A percentile compares a stretch with the other conserved stretches of the same genome.
phyloP scores from a whole-genome alignment of 495 filamentous ascomycete species.

The Penicillium paxilli region DNA sequence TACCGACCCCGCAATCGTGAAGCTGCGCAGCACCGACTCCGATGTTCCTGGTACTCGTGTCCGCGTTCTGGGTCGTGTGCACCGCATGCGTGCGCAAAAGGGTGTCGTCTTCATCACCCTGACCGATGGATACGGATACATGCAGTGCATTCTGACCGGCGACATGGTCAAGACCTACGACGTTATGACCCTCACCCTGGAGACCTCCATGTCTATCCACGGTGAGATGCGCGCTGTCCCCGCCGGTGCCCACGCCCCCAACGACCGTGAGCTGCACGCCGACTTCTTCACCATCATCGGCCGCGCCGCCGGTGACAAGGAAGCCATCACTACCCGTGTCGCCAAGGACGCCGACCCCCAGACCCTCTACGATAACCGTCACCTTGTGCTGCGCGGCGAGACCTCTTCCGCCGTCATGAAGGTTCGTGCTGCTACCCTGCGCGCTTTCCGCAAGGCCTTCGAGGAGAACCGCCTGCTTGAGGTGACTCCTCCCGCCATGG shows the following conservation, averaged over 20 bases:
- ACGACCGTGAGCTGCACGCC: slow-evolving; percentile 88
- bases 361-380: slow-evolving; percentile 84
- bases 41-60: slow-evolving; percentile 72
- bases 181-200: slow-evolving; percentile 81
- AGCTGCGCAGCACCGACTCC: slow-evolving; percentile 55
- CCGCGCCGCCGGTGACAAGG: slow-evolving; percentile 81
- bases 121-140: slow-evolving; percentile 82
- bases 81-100: slow-evolving; percentile 82
- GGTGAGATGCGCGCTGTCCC: slow-evolving; percentile 89
- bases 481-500: slow-evolving; percentile 91
- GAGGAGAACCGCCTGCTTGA: slow-evolving; percentile 75
- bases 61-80: slow-evolving; percentile 81
- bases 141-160: slow-evolving; percentile 87
- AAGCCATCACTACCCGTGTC: slow-evolving; percentile 91
- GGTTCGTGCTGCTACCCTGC: slow-evolving; percentile 80
- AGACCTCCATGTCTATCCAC: slow-evolving; percentile 82
- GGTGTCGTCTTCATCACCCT: slow-evolving; percentile 85
- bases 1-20: slow-evolving; percentile 57
- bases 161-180: slow-evolving; percentile 90
- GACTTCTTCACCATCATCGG: slow-evolving; percentile 91
- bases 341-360: slow-evolving; percentile 75
- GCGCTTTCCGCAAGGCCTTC: slow-evolving; percentile 81
- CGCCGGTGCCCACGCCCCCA: slow-evolving; percentile 74
- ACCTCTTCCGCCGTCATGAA: slow-evolving; percentile 86
- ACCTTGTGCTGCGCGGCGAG: slow-evolving; percentile 90